phyloP scores from a whole-genome alignment of 768 basidiomycete genomes.

The Glaciozyma antarctica region DNA sequence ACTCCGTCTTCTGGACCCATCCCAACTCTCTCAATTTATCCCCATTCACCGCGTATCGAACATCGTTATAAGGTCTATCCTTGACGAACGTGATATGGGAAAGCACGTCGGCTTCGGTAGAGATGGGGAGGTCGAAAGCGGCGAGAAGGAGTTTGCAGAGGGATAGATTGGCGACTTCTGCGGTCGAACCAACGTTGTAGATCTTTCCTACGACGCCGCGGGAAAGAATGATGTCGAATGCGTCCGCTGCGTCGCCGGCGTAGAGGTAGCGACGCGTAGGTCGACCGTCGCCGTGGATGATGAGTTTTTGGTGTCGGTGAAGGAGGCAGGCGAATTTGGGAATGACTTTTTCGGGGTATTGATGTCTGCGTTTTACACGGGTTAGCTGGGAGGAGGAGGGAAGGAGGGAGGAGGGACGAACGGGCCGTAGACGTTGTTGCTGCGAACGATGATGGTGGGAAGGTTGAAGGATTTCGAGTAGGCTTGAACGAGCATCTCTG shows the following conservation, averaged over 20 bases:
- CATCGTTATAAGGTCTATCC: neutral
- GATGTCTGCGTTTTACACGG: neutral
- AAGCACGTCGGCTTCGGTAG: neutral
- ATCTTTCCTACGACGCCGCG: neutral
- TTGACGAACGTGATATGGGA: neutral
- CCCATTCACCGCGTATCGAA: slow-evolving; percentile 3
- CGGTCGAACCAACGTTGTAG: slow-evolving; percentile 3
- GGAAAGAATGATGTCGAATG: slow-evolving; percentile 1
- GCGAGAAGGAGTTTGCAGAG: slow-evolving; percentile 8
- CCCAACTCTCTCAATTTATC: neutral
- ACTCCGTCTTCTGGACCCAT: slow-evolving; percentile 1
- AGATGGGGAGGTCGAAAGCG: neutral
- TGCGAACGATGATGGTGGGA: slow-evolving; percentile 1
- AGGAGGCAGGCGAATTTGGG: slow-evolving; percentile 4
- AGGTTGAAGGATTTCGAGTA: slow-evolving; percentile 8
- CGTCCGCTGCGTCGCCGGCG: slow-evolving; percentile 6
- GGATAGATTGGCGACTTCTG: neutral
- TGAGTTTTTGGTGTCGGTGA: slow-evolving; percentile 3
- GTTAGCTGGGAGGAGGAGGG: neutral
- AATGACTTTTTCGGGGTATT: slow-evolving; percentile 5
- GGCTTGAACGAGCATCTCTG: slow-evolving; percentile 2
- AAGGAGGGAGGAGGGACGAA: neutral
- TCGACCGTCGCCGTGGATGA: slow-evolving; percentile 4
- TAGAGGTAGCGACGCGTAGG: slow-evolving; percentile 8
- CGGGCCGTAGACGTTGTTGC: slow-evolving; percentile 11